These are phyloP conservation scores for Aspergillus campestris DNA, from an alignment of 495 filamentous ascomycete species.

Conservation along the genomic window DNA sequence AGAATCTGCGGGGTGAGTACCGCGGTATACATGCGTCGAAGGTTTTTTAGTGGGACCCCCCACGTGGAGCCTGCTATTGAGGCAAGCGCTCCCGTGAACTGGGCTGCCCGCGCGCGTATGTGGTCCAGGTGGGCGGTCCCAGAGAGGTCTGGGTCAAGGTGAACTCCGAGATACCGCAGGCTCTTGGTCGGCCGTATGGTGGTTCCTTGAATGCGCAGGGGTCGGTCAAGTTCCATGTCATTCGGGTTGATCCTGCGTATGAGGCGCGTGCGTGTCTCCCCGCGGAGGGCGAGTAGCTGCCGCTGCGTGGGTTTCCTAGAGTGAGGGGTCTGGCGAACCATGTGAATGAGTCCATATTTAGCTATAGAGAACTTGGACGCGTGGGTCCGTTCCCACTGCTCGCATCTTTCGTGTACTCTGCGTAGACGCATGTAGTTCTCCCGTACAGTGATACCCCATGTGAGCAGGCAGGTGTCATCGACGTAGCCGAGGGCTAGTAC, in stretches of 20 bases:
- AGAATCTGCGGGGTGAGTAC: slow-evolving; percentile 16
- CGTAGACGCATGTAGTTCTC: slow-evolving; percentile 1
- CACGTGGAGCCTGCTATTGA: background rate
- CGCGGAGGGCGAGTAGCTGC: too few species aligned
- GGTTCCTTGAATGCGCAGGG: background rate
- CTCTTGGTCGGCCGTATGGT: background rate
- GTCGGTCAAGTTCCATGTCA: background rate
- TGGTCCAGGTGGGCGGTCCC: slow-evolving; percentile 6
- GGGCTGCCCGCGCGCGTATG: slow-evolving; percentile 1
- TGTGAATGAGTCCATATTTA: slow-evolving; percentile 11
- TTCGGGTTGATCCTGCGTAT: too few species aligned
- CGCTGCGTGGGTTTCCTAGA: too few species aligned
- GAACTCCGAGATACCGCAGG: slow-evolving; percentile 6
- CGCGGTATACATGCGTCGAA: slow-evolving; percentile 11
- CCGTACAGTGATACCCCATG: background rate
- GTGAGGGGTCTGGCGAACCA: slow-evolving; percentile 1
- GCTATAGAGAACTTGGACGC: slow-evolving; percentile 10
- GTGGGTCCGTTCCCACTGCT: slow-evolving; percentile 9
- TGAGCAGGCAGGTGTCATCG: slow-evolving; percentile 10
- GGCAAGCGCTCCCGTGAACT: background rate
- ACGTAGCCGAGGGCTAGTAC: slow-evolving; percentile 7
- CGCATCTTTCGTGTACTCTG: background rate
- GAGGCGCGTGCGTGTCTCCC: too few species aligned
- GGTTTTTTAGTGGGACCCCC: background rate
- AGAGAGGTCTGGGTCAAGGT: slow-evolving; percentile 10